phyloP scores from a whole-genome alignment of 2,329 filamentous ascomycete species.

The Atkinsonella hypoxylon region DNA sequence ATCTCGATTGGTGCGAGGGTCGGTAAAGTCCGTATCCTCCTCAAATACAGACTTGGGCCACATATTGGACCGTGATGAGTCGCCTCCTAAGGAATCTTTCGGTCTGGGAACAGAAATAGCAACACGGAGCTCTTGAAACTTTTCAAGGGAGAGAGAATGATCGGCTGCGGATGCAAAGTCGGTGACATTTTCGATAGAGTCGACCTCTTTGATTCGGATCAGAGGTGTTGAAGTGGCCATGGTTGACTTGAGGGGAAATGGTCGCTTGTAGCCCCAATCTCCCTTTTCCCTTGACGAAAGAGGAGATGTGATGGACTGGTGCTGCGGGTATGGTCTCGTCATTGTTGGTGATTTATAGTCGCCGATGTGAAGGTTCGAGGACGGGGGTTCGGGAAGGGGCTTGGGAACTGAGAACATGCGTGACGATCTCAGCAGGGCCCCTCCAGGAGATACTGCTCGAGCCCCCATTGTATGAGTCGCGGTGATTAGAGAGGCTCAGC shows the following conservation, averaged over 20 bases:
- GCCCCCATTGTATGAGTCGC: slow-evolving; percentile 19
- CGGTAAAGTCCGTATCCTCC: slow-evolving; percentile 42
- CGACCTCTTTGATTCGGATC: slow-evolving; percentile 64
- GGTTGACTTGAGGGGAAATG: slow-evolving; percentile 66
- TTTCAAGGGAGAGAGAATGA: slow-evolving; percentile 67
- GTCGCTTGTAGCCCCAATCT: slow-evolving; percentile 87
- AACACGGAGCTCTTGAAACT: slow-evolving; percentile 74
- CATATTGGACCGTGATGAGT: slow-evolving; percentile 9
- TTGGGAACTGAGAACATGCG: slow-evolving; percentile 81
- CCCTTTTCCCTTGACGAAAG: slow-evolving; percentile 59
- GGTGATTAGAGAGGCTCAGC: slow-evolving; percentile 17
- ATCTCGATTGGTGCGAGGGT: slow-evolving; percentile 21
- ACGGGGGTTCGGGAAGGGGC: slow-evolving; percentile 54
- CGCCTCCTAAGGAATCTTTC: slow-evolving; percentile 8
- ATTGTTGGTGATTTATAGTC: slow-evolving; percentile 26
- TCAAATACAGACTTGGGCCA: slow-evolving; percentile 46
- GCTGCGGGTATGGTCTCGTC: slow-evolving; percentile 68
- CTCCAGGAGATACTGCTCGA: slow-evolving; percentile 44
- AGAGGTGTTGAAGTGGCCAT: slow-evolving; percentile 60
- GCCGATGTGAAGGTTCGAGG: slow-evolving; percentile 25
- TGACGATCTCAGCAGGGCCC: slow-evolving; percentile 67
- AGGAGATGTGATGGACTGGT: slow-evolving; percentile 72
- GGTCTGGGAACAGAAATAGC: slow-evolving; percentile 47
- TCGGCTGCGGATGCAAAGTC: slow-evolving; percentile 78
- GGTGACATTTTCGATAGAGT: slow-evolving; percentile 79